phyloP scores from a whole-genome alignment of 2,329 filamentous ascomycete species.

The Daldinia sp. region DNA sequence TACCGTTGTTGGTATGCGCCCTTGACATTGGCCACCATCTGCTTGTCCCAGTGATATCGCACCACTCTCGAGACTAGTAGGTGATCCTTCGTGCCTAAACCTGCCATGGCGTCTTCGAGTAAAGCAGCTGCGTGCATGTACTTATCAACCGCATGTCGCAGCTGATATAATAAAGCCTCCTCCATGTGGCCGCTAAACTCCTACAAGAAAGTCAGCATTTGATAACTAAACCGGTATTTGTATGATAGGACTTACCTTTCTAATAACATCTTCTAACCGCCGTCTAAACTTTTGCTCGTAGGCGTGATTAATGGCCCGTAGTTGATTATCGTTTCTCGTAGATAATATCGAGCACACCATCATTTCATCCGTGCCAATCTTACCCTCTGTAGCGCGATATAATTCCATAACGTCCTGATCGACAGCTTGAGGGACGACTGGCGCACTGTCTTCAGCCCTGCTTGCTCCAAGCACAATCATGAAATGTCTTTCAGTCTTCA shows the following conservation, averaged over 20 bases:
- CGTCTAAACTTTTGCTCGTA: slow-evolving; percentile 78
- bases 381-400: slow-evolving; percentile 79
- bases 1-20: slow-evolving; percentile 78
- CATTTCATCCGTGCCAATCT: slow-evolving; percentile 76
- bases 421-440: slow-evolving; percentile 75
- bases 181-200: slow-evolving; percentile 95
- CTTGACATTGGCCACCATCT: slow-evolving; percentile 79
- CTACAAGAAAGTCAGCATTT: slow-evolving; percentile 45
- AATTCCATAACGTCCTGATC: slow-evolving; percentile 80
- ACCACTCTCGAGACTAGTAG: slow-evolving; percentile 81
- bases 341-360: slow-evolving; percentile 81
- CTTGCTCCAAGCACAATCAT: slow-evolving; percentile 78
- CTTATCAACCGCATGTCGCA: slow-evolving; percentile 79
- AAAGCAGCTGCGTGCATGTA: slow-evolving; percentile 83
- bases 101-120: slow-evolving; percentile 88
- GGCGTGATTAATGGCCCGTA: slow-evolving; percentile 79
- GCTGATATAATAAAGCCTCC: slow-evolving; percentile 79
- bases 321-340: slow-evolving; percentile 79
- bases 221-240: neutral
- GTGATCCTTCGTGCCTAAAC: slow-evolving; percentile 85
- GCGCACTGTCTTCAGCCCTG: slow-evolving; percentile 79
- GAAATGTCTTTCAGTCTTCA: slow-evolving; percentile 88
- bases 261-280: slow-evolving; percentile 76
- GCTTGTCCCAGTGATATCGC: slow-evolving; percentile 82
- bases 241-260: slow-evolving; percentile 59